These are phyloP conservation scores for Corylus americana DNA, from an alignment of 306 rosid genomes.

Conservation along the genomic window DNA sequence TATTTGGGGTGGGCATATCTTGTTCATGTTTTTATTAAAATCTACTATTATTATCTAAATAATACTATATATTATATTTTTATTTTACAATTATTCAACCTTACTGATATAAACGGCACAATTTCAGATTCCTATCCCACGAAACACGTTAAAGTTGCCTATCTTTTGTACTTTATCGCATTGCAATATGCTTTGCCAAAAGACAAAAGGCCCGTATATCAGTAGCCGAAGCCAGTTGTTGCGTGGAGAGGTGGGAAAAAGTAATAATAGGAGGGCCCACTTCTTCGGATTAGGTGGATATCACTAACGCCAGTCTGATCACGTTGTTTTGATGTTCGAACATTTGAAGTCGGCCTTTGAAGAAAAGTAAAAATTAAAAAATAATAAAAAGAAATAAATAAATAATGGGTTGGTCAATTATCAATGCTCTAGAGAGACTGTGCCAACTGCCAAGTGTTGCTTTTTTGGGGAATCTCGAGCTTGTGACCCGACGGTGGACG, in stretches of 20 bases:
- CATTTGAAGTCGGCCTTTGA: background rate
- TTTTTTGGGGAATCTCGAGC: background rate
- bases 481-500: background rate
- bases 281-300: background rate
- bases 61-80: too few relatives aligned
- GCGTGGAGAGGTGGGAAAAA: background rate
- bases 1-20: too few relatives aligned
- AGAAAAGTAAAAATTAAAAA: background rate
- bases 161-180: background rate
- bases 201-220: background rate
- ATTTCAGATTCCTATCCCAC: background rate
- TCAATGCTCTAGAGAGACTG: background rate
- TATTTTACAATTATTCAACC: too few relatives aligned
- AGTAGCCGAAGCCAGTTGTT: background rate
- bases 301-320: background rate
- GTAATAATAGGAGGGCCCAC: background rate
- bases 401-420: background rate
- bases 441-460: background rate
- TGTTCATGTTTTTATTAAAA: too few relatives aligned
- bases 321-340: background rate
- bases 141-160: background rate
- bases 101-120: too few relatives aligned
- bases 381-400: background rate
- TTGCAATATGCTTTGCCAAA: background rate
- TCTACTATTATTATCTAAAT: too few relatives aligned